A percentile compares a stretch with the other conserved stretches of the same genome.
These are phyloP conservation scores for Basidiobolus meristosporus DNA, from an alignment of 371 early-diverging fungal species.

Conservation along the genomic window DNA sequence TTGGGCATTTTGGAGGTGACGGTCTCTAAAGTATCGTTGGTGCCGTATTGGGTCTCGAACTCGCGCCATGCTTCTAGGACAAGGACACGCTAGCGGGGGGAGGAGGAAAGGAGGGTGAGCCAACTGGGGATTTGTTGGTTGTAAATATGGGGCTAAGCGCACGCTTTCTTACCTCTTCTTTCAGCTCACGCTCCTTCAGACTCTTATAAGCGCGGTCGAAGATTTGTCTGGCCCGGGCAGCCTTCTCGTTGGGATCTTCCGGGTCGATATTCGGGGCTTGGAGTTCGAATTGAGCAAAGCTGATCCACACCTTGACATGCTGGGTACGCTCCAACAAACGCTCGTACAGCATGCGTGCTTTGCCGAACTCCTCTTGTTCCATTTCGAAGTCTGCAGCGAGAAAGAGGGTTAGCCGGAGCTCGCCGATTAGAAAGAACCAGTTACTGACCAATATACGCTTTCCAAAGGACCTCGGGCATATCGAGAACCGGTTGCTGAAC, in stretches of 20 bases:
- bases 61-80: conserved; percentile 85
- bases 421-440: background rate
- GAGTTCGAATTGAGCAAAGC: conserved; percentile 79
- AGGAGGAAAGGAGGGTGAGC: too few relatives aligned
- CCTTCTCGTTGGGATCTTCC: conserved; percentile 11
- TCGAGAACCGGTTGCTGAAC: conserved; percentile 70
- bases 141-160: conserved; percentile 6
- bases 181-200: conserved; percentile 42
- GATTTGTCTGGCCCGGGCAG: conserved; percentile 37
- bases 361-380: conserved; percentile 55
- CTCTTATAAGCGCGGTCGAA: conserved; percentile 52
- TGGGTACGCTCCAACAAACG: conserved; percentile 68
- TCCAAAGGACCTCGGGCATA: conserved; percentile 95
- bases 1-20: conserved; percentile 66
- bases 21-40: conserved; percentile 21
- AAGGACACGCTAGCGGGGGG: conserved; percentile 66
- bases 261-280: conserved; percentile 26
- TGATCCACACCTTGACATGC: conserved; percentile 96
- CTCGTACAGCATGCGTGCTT: conserved; percentile 62
- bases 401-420: background rate
- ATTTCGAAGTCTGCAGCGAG: conserved; percentile 84
- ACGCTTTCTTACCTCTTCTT: conserved; percentile 40
- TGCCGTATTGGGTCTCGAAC: conserved; percentile 57
- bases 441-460: conserved; percentile 81
- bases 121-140: too few relatives aligned